Conservation (phyloP, 129 eudicot genomes). For the Daucus carota region DNA sequence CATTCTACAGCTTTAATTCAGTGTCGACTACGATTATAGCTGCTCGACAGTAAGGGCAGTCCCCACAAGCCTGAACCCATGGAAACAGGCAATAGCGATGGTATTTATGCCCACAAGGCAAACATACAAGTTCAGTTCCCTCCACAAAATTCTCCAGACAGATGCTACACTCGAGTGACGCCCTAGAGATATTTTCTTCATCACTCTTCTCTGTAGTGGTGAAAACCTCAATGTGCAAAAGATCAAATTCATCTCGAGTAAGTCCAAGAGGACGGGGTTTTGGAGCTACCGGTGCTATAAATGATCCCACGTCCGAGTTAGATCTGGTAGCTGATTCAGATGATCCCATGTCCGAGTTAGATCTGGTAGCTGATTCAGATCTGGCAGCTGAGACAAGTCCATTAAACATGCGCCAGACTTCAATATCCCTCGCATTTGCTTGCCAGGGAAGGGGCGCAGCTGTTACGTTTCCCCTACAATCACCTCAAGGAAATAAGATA, state of each 20-base stretch:
- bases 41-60: constrained; percentile 86
- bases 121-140: constrained; percentile 49
- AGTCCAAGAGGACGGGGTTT: constrained; percentile 47
- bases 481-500: not conserved
- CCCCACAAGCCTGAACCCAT: constrained; percentile 73
- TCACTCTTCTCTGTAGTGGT: constrained; percentile 13
- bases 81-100: constrained; percentile 76
- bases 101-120: constrained; percentile 65
- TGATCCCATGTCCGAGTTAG: not conserved
- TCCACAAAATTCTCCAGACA: constrained; percentile 70
- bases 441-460: constrained; percentile 20
- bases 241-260: constrained; percentile 32
- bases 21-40: constrained; percentile 26
- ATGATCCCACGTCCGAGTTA: not conserved
- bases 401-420: constrained; percentile 26
- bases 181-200: constrained; percentile 15
- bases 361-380: constrained; percentile 11
- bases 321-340: constrained; percentile 12
- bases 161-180: constrained; percentile 64
- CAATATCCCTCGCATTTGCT: constrained; percentile 29
- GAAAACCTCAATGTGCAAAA: constrained; percentile 33
- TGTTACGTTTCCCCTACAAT: constrained; percentile 30
- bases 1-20: constrained; percentile 7
- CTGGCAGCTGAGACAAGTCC: constrained; percentile 10
- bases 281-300: constrained; percentile 13